Base-by-base conservation (phyloP, 2,329 filamentous ascomycete genomes). In the Eurotiales sp. region DNA sequence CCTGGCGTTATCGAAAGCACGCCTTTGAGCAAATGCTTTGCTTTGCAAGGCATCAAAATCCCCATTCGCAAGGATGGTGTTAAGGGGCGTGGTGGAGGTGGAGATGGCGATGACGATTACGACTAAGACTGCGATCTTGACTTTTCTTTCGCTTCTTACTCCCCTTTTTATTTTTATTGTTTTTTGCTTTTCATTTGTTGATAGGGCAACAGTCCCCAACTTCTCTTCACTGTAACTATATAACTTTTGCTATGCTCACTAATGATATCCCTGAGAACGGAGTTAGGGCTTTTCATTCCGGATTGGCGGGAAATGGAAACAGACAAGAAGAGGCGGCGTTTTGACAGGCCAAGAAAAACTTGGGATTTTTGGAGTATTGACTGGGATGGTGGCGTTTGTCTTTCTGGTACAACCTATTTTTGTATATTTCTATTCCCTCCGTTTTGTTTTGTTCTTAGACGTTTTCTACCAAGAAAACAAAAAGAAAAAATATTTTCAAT, bases 1-100 rank as follows among this genome's bases (percentile, higher is more conserved):
- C 93, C 93, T 0, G 93, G 93, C 36, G 93, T 99, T 1, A 96
- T 95, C 52, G 92, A 97, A 67, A 95, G 88, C 68, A 99, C 93
- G 0, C 73, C 84, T 3, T 75, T 97, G 15, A 96, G 91, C 78
- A 96, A 95, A 70, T 88, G 84, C 55, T 97, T 99, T 72, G 92
- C 93, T 3, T 79, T 82, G 1, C 93, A 99, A 64, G 93, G 93
- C 21, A 95, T 96, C 72, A 96, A 96, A 72, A 96, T 97, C 21
- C 92, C 92, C 0, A 96, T 97, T 50, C 78, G 92, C 19, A 96
- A 96, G 70, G 92, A 96, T 63, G 85, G 86, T 64, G 75, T 62
- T 71, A 80, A 69, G 63, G 71, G 57, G 47, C 53, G 53, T 17
- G 53, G 53, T 6, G 47, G 10, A 25, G 53, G 46, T 23, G 50